These are phyloP conservation scores for Macrocystidia cucumis DNA, from an alignment of 1,284 basidiomycete species.

Conservation along the genomic window DNA sequence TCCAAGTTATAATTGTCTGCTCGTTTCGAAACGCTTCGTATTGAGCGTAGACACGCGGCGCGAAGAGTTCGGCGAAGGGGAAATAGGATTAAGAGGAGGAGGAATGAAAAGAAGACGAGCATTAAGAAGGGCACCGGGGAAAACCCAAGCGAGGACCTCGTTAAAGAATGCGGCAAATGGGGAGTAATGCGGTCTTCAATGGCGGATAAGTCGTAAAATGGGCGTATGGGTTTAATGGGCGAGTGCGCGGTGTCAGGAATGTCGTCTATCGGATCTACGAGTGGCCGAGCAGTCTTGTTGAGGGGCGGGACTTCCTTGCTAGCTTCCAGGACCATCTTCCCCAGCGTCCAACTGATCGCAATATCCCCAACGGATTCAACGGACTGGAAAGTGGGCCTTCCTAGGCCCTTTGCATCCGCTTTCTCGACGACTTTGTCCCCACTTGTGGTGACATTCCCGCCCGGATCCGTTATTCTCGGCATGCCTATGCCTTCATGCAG, in stretches of 20 bases:
- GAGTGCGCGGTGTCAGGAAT: conserved; percentile 40
- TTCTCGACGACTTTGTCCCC: conserved; percentile 65
- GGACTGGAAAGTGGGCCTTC: conserved; percentile 80
- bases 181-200: conserved; percentile 57
- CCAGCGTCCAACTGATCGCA: conserved; percentile 95
- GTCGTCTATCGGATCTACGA: conserved; percentile 65
- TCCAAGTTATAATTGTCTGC: conserved; percentile 46
- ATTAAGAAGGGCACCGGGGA: conserved; percentile 55
- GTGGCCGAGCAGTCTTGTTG: conserved; percentile 37
- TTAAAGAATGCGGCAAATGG: conserved; percentile 53
- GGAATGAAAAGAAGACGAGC: conserved; percentile 34
- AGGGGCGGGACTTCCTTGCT: conserved; percentile 70
- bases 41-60: conserved; percentile 35
- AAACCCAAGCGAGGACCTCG: conserved; percentile 58
- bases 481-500: conserved; percentile 95
- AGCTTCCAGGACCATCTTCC: conserved; percentile 97
- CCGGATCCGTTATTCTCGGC: conserved; percentile 83
- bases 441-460: conserved; percentile 60
- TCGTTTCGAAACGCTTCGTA: conserved; percentile 30
- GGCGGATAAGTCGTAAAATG: conserved; percentile 48
- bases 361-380: conserved; percentile 89
- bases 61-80: conserved; percentile 52
- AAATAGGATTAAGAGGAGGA: conserved; percentile 35
- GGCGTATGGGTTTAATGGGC: conserved; percentile 52
- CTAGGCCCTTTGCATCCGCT: conserved; percentile 77